Percentiles rank a stretch among this genome's conserved stretches.
Evolutionary conservation across 2,329 filamentous ascomycete species (phyloP).

Genomic region (Colletotrichum sp.): DNA sequence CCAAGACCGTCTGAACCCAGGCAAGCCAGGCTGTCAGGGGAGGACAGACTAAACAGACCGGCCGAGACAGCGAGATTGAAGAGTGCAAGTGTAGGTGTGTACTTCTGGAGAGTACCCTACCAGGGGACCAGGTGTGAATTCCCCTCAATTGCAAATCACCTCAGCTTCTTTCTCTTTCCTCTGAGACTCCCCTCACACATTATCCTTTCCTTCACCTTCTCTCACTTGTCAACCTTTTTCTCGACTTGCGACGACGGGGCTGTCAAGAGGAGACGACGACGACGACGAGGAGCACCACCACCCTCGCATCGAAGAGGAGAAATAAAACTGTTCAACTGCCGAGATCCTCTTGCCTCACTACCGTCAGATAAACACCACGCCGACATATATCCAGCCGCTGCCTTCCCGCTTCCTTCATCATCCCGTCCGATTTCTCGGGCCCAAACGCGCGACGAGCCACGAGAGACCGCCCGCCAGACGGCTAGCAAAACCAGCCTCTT

Average conservation of each 20-base stretch:
- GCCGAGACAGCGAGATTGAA: constrained; percentile 18
- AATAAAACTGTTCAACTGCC: background rate
- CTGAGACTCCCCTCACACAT: background rate
- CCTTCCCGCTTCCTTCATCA: background rate
- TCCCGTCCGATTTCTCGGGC: constrained; percentile 9
- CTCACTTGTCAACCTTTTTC: background rate
- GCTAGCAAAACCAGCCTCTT: constrained; percentile 3
- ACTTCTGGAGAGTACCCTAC: background rate
- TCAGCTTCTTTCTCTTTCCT: background rate
- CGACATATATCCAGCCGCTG: background rate
- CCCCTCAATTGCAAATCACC: constrained; percentile 2
- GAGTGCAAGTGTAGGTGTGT: background rate
- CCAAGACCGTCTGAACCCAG: constrained; percentile 19
- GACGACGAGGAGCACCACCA: background rate
- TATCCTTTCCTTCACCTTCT: background rate
- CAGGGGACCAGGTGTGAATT: background rate
- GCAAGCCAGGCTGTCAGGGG: constrained; percentile 15
- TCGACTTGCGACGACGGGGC: background rate
- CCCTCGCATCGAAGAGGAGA: background rate
- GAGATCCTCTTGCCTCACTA: background rate
- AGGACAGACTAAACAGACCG: constrained; percentile 4
- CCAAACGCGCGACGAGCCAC: background rate
- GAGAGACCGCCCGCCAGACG: background rate
- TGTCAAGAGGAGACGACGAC: background rate
- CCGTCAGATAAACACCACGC: background rate